Evolutionary conservation across 2,329 filamentous ascomycete genomes (phyloP), one percentile per base, ranked within the genome.

Genomic region (Colletotrichum limetticola): DNA sequence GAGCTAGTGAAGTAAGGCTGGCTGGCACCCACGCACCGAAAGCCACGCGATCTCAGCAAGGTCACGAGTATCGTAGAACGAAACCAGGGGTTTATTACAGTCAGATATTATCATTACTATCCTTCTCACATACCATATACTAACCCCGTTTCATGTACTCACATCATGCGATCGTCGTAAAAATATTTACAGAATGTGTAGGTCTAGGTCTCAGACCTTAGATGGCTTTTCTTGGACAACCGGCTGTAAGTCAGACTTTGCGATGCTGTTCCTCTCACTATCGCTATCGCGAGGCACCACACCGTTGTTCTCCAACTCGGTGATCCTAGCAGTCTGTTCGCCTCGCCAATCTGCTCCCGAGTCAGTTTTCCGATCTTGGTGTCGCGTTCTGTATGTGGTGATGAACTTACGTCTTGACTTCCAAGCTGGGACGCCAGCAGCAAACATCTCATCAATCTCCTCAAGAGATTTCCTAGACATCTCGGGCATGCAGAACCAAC

Each of bases 371-470:
- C 16, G 16, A n/a, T n/a, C 42, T 52, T n/a, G 5, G 19, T 11
- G 16, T 22, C 37, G 24, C 6, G 26, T 9, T 3, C 4, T 3
- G 37, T 7, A 30, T 2, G 30, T 32, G 30, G 30, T 28, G 26
- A 32, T 28, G 30, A 53, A 53, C 70, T 72, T 37, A 72, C 70
- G 70, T 28, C 70, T 64, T 49, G 66, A 70, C 56, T 70, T 72
- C 70, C 70, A 72, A 6, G 70, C 70, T 3, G 70, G 70, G 0
- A 72, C 70, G 3, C 70, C 70, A 14, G 70, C 70, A 1, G 70
- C 70, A 7, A 70, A 72, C 70, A 72, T 72, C 1, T 72, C 70
- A 16, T 72, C 70, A 26, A 72, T 72, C 66, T 72, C 70, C 22
- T 72, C 70, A 1, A 72, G 14, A 5, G 70, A 72, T 19, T 72